Evolutionary conservation across 768 basidiomycete species (phyloP).

Genomic region (Glaciozyma martinii): DNA sequence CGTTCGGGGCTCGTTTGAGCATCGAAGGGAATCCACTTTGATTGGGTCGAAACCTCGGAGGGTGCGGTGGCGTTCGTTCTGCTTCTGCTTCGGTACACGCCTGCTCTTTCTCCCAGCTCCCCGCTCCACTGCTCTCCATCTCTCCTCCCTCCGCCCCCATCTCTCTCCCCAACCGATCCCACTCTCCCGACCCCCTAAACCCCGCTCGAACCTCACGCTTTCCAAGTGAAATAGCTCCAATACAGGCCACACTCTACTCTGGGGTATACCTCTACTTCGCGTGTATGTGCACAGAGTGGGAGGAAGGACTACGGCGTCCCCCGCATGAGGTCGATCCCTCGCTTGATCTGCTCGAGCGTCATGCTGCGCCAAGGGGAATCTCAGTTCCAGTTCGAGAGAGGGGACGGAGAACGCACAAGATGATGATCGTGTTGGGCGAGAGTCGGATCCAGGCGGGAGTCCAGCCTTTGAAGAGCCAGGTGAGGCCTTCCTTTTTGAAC

Average conservation of each 20-base stretch:
- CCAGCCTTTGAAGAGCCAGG: constrained; percentile 33
- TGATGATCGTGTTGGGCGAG: constrained; percentile 30
- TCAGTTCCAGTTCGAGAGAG: neutral
- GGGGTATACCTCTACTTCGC: neutral
- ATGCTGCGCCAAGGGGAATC: constrained; percentile 8
- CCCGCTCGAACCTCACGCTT: no score
- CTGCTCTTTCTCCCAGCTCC: neutral
- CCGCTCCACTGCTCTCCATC: neutral
- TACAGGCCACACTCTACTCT: neutral
- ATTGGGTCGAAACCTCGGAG: neutral
- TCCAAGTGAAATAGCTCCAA: neutral
- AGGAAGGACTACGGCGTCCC: neutral
- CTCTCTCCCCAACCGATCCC: neutral
- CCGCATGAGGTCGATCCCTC: constrained; percentile 16
- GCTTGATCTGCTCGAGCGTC: constrained; percentile 25
- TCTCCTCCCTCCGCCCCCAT: neutral
- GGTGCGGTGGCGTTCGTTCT: neutral
- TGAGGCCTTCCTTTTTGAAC: constrained; percentile 32
- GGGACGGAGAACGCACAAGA: constrained; percentile 17
- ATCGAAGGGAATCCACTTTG: no score
- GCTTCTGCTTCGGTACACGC: neutral
- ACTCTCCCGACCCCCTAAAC: no score
- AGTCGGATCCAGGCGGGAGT: constrained; percentile 34
- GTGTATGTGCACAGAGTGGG: no score
- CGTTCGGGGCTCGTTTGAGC: no score